Percentiles rank a stretch among this genome's conserved stretches.
Conservation (phyloP, 345 rosid species). For the Raphanus sativus region DNA sequence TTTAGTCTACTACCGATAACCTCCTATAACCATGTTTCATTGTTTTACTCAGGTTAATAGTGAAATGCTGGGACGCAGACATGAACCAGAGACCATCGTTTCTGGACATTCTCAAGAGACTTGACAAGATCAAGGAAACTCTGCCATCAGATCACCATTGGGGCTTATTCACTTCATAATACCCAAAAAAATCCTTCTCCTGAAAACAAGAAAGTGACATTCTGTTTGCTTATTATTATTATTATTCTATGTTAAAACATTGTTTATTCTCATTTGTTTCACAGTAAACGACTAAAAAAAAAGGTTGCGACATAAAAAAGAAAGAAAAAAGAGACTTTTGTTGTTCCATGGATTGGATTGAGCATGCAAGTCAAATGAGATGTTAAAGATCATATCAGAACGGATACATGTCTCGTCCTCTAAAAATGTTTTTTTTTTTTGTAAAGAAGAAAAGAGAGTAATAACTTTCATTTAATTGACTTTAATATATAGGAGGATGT, state of each 20-base stretch:
- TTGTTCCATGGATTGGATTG: neutral
- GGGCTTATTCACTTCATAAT: constrained; percentile 68
- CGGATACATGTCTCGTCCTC: no score
- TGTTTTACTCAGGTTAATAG: constrained; percentile 55
- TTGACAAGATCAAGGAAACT: constrained; percentile 82
- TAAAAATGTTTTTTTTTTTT: no score
- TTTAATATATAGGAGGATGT: no score
- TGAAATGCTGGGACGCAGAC: constrained; percentile 82
- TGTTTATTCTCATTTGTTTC: constrained; percentile 14
- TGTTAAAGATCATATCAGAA: neutral
- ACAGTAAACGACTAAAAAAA: constrained; percentile 3
- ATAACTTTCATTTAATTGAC: no score
- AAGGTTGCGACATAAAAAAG: neutral
- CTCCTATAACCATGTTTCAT: neutral
- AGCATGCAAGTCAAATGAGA: neutral
- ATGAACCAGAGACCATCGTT: constrained; percentile 87
- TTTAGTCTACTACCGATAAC: neutral
- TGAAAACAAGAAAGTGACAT: constrained; percentile 12
- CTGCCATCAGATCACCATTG: constrained; percentile 74
- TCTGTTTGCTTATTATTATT: constrained; percentile 22
- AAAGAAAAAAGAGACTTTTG: neutral
- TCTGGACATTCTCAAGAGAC: constrained; percentile 88
- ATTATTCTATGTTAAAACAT: constrained; percentile 29
- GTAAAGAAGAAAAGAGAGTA: no score
- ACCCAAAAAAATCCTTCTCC: neutral